These are phyloP conservation scores for Penicillium sp. DNA, from an alignment of 2,329 filamentous ascomycete species.

Conservation along the genomic window DNA sequence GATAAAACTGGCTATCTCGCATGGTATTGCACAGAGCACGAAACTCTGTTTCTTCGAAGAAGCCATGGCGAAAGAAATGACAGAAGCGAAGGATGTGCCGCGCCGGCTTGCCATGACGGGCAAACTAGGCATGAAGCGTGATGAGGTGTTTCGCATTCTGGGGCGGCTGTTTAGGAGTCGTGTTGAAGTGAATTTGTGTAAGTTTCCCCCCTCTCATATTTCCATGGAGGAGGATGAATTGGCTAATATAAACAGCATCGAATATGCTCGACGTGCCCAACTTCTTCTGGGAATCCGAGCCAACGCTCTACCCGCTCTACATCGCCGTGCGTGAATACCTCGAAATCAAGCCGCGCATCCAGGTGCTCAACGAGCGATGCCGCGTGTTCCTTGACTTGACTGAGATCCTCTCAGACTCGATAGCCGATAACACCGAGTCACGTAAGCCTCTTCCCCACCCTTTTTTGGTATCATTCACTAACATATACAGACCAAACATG, in stretches of 20 bases:
- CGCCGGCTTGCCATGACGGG: constrained; percentile 85
- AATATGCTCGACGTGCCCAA: constrained; percentile 95
- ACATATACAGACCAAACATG: constrained; percentile 67
- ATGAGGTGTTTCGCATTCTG: constrained; percentile 87
- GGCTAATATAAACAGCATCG: constrained; percentile 57
- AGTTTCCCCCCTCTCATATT: constrained; percentile 34
- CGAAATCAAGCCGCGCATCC: constrained; percentile 92
- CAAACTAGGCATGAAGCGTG: constrained; percentile 82
- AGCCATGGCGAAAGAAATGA: constrained; percentile 91
- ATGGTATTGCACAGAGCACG: constrained; percentile 95
- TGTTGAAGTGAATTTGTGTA: constrained; percentile 96
- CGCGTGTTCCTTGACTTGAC: constrained; percentile 94
- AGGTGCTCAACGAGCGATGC: constrained; percentile 95
- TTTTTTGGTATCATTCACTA: constrained; percentile 6
- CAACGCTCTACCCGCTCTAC: constrained; percentile 90
- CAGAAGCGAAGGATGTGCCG: constrained; percentile 85
- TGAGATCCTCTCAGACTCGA: constrained; percentile 87
- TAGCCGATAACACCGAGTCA: constrained; percentile 93
- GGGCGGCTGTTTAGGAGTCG: constrained; percentile 87
- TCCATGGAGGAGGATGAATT: background rate
- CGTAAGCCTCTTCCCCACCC: constrained; percentile 33
- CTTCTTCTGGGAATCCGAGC: constrained; percentile 98
- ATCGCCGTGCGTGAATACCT: constrained; percentile 93
- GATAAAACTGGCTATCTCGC: constrained; percentile 97
- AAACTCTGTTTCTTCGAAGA: constrained; percentile 96